Evolutionary conservation across 495 filamentous ascomycete genomes (phyloP), one percentile per base, ranked within the genome.

Genomic region (Penicillium lividum): DNA sequence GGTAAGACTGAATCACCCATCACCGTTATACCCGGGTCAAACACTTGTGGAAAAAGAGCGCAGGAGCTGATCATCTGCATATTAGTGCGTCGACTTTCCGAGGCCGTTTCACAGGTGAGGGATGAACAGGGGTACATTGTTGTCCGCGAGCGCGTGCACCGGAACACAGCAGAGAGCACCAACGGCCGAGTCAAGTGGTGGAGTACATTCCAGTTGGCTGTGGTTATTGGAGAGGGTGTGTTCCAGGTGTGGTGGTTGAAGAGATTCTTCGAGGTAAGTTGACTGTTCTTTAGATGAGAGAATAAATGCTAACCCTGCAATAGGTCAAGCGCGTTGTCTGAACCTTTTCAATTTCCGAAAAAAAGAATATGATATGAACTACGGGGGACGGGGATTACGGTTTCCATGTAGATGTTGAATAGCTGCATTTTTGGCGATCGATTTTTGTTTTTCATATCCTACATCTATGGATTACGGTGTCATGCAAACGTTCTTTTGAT

Each of bases 231-330:
- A 46, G 91, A 97, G 80, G 92, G 92, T 66, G 79, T 97, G 51
- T 98, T 98, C 81, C 94, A 98, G 77, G 95, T 98, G 59, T 98
- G 95, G 94, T 98, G 94, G 90, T 71, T 98, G 73, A 93, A 96
- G 82, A 80, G 95, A 68, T 98, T 98, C 80, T 98, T 98, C 71
- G 94, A 98, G 89, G 93, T 96, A 29, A 59, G 72, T 67, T 15
- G 25, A 15, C 22, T 22, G 36, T n/a, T 40, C 31, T 3, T 0
- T 33, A 33, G n/a, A 40, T 40, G 15, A 6, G 11, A 40, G 38
- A n/a, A 13, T 7, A 5, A 2, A 40, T 28, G 40, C 45, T 57
- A 30, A 47, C 18, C 3, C 5, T 22, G 22, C 2, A 22, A 22
- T 22, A 77, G 75, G 75, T 77, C 62, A 77, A 77, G 70, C 75